Conservation (phyloP, 164 flowering plant genomes). For the Aristolochia contorta region DNA sequence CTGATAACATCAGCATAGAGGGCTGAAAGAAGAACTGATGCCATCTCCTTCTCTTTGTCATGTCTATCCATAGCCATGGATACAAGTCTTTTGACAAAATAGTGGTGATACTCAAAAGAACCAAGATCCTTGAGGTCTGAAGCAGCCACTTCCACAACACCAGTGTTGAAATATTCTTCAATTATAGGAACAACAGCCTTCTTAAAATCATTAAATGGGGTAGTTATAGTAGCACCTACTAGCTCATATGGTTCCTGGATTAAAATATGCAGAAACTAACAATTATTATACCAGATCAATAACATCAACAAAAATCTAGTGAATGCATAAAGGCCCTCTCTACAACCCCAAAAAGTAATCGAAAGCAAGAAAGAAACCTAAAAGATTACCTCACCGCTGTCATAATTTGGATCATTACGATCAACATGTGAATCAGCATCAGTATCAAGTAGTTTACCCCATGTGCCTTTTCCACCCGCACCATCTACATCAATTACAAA, state of each 20-base stretch:
- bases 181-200: constrained; percentile 75
- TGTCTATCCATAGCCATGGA: constrained; percentile 97
- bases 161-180: constrained; percentile 89
- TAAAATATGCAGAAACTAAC: not conserved
- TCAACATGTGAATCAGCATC: constrained; percentile 72
- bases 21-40: constrained; percentile 89
- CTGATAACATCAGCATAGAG: constrained; percentile 86
- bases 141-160: constrained; percentile 74
- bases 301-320: not conserved
- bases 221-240: constrained; percentile 62
- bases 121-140: constrained; percentile 80
- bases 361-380: not conserved
- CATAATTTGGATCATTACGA: constrained; percentile 97
- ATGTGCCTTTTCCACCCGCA: constrained; percentile 96
- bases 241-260: constrained; percentile 91
- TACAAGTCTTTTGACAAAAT: constrained; percentile 81
- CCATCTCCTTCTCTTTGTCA: constrained; percentile 98
- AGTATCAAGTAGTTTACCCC: constrained; percentile 96
- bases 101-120: constrained; percentile 75
- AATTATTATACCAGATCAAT: not conserved
- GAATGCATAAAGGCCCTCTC: too few relatives aligned
- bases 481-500: constrained; percentile 51
- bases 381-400: constrained; percentile 87
- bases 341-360: not conserved
- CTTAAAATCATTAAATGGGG: constrained; percentile 90